Evolutionary conservation across 2,329 filamentous ascomycete species (phyloP).

Genomic region (Colletotrichum sp.): DNA sequence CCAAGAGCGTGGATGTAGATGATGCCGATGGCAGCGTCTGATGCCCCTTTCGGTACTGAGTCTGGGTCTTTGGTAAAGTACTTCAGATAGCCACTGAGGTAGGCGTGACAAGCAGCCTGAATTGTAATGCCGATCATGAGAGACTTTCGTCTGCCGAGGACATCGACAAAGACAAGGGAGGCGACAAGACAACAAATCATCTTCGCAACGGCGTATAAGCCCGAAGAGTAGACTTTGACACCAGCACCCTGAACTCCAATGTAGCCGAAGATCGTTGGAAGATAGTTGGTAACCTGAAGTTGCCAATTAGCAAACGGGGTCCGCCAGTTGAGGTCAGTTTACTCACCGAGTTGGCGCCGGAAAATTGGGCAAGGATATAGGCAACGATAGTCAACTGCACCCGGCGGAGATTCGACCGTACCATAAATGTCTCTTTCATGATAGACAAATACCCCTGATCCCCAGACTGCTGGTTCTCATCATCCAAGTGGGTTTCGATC

Average conservation of each 20-base stretch:
- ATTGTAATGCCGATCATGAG: conserved; percentile 37
- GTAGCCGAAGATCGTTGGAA: conserved; percentile 19
- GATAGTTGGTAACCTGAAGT: not conserved
- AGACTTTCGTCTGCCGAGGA: conserved; percentile 42
- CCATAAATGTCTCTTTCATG: conserved; percentile 39
- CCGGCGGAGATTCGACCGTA: conserved; percentile 41
- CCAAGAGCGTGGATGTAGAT: conserved; percentile 51
- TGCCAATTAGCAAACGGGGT: conserved; percentile 32
- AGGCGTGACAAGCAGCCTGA: conserved; percentile 45
- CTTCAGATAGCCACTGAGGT: conserved; percentile 44
- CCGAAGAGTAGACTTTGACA: conserved; percentile 39
- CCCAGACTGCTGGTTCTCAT: not conserved
- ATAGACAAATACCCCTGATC: conserved; percentile 24
- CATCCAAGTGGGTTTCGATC: conserved; percentile 28
- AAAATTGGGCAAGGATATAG: conserved; percentile 45
- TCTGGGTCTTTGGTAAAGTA: conserved; percentile 27
- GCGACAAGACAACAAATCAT: conserved; percentile 45
- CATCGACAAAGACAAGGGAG: conserved; percentile 49
- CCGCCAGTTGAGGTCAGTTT: conserved; percentile 21
- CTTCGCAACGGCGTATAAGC: conserved; percentile 48
- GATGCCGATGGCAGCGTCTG: conserved; percentile 43
- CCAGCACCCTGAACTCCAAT: conserved; percentile 34
- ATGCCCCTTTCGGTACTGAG: conserved; percentile 29
- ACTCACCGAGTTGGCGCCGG: conserved; percentile 44
- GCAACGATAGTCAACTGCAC: conserved; percentile 41